Evolutionary conservation across 2,329 filamentous ascomycete species (phyloP), one percentile per base, ranked within the genome.

Genomic region (Aspergillus quadricinctus): DNA sequence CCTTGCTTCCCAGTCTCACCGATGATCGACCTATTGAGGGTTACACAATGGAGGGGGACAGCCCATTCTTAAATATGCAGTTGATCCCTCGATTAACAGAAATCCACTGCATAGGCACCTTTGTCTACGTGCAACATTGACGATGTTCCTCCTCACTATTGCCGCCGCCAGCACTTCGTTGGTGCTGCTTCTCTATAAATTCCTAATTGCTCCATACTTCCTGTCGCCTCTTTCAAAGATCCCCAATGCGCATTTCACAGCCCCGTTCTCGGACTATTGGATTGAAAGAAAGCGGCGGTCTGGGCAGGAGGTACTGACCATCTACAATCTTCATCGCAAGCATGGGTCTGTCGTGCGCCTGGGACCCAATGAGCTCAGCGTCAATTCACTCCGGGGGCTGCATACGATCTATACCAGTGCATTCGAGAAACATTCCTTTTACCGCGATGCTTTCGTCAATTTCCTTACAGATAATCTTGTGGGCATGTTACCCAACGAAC

Each of bases 361-460:
- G 1, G 84, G 79, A 0, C 87, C 87, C 0, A 76, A 76, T 43
- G 86, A 90, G 62, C 67, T 91, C 57, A 88, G 84, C 57, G 77
- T 89, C 40, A 85, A 87, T 66, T 83, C 81, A 56, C 74, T 87
- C 3, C 80, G 83, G 40, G 81, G 83, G 0, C 74, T 75, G 25
- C 65, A 81, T 48, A 80, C 81, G 1, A 77, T 91, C 25, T 91
- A 90, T 69, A 79, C 80, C 9, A 86, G 86, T 11, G 87, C 85
- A 0, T 89, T 86, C 58, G 85, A 88, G 58, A 90, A 90, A 69
- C 80, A 81, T 5, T 70, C 76, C 29, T 90, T 86, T 83, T 90
- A 90, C 55, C 59, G 61, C 68, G 79, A 81, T 28, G 78, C 86
- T 27, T 90, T 90, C 71, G 72, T 80, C 50, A 88, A 88, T 61